Evolutionary conservation across 345 rosid species (phyloP).

Genomic region (Pugionium dolabratum): DNA sequence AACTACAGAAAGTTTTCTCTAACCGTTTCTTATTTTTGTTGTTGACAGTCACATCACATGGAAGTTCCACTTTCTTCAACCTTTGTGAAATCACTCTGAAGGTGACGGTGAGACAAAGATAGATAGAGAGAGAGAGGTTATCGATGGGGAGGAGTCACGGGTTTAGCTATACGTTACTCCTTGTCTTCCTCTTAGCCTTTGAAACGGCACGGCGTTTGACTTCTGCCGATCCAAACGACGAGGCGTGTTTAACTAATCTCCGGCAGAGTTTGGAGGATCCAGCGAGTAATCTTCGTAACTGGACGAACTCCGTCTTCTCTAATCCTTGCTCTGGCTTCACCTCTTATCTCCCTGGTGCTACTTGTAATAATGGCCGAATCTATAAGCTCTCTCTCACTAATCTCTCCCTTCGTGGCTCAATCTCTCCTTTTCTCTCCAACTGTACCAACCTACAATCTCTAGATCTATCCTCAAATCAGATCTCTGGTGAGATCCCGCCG

Average conservation of each 20-base stretch:
- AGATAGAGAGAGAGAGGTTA: not conserved
- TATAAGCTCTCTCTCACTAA: slow-evolving; percentile 82
- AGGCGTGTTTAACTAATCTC: slow-evolving; percentile 60
- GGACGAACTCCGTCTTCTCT: slow-evolving; percentile 66
- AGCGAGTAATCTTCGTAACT: slow-evolving; percentile 64
- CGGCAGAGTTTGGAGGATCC: slow-evolving; percentile 66
- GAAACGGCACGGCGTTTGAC: slow-evolving; percentile 37
- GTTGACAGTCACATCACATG: slow-evolving; percentile 23
- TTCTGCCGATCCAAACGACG: slow-evolving; percentile 74
- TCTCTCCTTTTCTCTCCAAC: slow-evolving; percentile 81
- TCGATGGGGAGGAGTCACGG: slow-evolving; percentile 40
- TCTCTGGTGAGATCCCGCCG: slow-evolving; percentile 73
- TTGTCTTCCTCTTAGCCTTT: slow-evolving; percentile 40
- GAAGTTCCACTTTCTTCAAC: slow-evolving; percentile 31
- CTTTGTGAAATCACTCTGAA: slow-evolving; percentile 11
- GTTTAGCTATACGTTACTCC: slow-evolving; percentile 36
- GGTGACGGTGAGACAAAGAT: not conserved
- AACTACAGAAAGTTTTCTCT: slow-evolving; percentile 16
- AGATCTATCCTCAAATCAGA: slow-evolving; percentile 81
- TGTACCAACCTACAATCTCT: slow-evolving; percentile 90
- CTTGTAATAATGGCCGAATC: slow-evolving; percentile 93
- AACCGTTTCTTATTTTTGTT: slow-evolving; percentile 13
- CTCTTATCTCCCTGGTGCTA: slow-evolving; percentile 77
- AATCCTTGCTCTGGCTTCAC: slow-evolving; percentile 81
- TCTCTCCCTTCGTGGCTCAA: slow-evolving; percentile 76